Conservation (phyloP, 2,329 filamentous ascomycete species). For the Trichoderma sp. region DNA sequence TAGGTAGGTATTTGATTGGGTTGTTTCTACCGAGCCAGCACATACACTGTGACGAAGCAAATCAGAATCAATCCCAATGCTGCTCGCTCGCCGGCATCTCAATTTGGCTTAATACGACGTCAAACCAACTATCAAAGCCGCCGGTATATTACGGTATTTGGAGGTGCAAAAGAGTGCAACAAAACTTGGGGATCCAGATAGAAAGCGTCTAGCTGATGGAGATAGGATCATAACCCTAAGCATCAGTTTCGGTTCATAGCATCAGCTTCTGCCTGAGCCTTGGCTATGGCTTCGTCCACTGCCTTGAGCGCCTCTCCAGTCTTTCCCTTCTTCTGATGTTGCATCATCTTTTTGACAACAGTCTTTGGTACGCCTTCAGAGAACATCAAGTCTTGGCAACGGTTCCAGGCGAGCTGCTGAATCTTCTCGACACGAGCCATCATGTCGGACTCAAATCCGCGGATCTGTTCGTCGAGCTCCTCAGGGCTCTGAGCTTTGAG, state of each 20-base stretch:
- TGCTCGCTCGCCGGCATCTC: neutral
- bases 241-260: neutral
- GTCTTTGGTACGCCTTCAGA: constrained; percentile 43
- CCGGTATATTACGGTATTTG: neutral
- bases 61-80: neutral
- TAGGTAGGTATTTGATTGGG: neutral
- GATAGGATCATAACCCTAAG: neutral
- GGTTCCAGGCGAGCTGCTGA: constrained; percentile 42
- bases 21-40: neutral
- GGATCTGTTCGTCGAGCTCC: constrained; percentile 34
- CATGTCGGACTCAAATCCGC: constrained; percentile 39
- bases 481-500: constrained; percentile 28
- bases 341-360: constrained; percentile 38
- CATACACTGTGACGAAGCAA: neutral
- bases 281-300: neutral
- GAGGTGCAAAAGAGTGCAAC: neutral
- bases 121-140: neutral
- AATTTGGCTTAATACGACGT: neutral
- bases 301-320: neutral
- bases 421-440: constrained; percentile 37
- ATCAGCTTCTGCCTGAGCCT: neutral
- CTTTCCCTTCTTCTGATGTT: constrained; percentile 21
- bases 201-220: neutral
- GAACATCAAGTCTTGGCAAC: constrained; percentile 47
- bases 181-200: neutral